These are phyloP conservation scores for Globisporangium paddicum DNA, from an alignment of 352 stramenopile genomes.

Conservation along the genomic window DNA sequence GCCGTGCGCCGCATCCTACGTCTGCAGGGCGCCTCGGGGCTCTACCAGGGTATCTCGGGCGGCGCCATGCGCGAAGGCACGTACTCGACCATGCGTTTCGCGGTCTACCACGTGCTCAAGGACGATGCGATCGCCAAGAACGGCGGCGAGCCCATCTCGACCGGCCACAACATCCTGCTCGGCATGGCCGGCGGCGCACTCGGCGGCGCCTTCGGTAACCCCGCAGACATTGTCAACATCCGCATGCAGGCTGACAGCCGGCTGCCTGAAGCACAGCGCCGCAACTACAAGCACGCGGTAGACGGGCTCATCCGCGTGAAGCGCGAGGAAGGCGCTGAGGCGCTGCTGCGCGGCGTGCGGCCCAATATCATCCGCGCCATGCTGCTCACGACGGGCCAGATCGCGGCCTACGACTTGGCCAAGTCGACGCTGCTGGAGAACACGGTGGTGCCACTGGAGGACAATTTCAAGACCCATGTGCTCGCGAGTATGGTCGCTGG, in stretches of 20 bases:
- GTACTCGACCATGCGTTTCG: slow-evolving; percentile 83
- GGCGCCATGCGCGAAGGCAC: slow-evolving; percentile 77
- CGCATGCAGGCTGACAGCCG: slow-evolving; percentile 80
- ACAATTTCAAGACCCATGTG: slow-evolving; percentile 73
- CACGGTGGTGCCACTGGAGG: slow-evolving; percentile 33
- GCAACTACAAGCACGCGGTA: slow-evolving; percentile 81
- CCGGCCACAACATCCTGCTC: slow-evolving; percentile 60
- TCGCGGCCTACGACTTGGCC: slow-evolving; percentile 77
- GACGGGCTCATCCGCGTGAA: slow-evolving; percentile 63
- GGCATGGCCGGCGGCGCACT: slow-evolving; percentile 67
- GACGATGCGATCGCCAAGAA: slow-evolving; percentile 66
- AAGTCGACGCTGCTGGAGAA: slow-evolving; percentile 55
- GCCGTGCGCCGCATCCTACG: slow-evolving; percentile 51
- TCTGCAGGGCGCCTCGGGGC: slow-evolving; percentile 56
- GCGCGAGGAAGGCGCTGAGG: slow-evolving; percentile 55
- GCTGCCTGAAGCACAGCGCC: slow-evolving; percentile 49
- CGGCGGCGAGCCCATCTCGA: slow-evolving; percentile 58
- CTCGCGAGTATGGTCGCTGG: slow-evolving; percentile 72
- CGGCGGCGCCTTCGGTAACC: slow-evolving; percentile 64
- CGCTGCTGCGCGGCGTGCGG: slow-evolving; percentile 64
- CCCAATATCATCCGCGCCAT: slow-evolving; percentile 85
- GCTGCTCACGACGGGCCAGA: slow-evolving; percentile 79
- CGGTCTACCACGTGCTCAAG: slow-evolving; percentile 82
- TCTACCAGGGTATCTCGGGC: slow-evolving; percentile 80
- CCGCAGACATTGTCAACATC: slow-evolving; percentile 81